phyloP scores from a whole-genome alignment of 345 rosid genomes.

The Citrus hindsii region DNA sequence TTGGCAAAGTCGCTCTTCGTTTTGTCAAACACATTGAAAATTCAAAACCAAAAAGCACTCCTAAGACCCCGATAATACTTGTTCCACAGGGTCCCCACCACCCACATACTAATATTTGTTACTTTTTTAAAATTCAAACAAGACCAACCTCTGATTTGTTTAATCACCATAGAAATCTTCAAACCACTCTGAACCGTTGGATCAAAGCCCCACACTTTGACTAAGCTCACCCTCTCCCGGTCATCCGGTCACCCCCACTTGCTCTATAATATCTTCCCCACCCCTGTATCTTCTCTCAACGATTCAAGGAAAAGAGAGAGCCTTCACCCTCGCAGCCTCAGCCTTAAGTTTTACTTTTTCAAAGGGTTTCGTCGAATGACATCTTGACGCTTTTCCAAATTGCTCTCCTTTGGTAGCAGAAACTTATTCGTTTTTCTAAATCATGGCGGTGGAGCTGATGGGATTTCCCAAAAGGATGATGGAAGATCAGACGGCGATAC shows the following conservation, averaged over 20 bases:
- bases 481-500: constrained; percentile 74
- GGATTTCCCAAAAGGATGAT: constrained; percentile 43
- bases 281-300: not conserved
- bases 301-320: too few relatives aligned
- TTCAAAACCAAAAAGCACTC: constrained; percentile 10
- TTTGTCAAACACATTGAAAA: constrained; percentile 5
- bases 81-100: constrained; percentile 1
- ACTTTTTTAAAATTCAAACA: not conserved
- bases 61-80: not conserved
- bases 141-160: constrained; percentile 30
- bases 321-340: not conserved
- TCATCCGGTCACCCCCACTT: constrained; percentile 42
- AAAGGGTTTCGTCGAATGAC: not conserved
- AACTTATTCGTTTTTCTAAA: not conserved
- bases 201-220: constrained; percentile 35
- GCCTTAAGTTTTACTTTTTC: not conserved
- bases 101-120: not conserved
- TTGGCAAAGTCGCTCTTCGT: not conserved
- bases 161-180: constrained; percentile 21
- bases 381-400: not conserved
- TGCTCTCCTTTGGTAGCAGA: not conserved
- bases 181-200: constrained; percentile 38
- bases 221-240: constrained; percentile 22
- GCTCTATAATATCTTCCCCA: not conserved
- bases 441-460: constrained; percentile 71